Base-by-base conservation (phyloP, 805 yeast genomes). In the Yamadazyma laniorum region DNA sequence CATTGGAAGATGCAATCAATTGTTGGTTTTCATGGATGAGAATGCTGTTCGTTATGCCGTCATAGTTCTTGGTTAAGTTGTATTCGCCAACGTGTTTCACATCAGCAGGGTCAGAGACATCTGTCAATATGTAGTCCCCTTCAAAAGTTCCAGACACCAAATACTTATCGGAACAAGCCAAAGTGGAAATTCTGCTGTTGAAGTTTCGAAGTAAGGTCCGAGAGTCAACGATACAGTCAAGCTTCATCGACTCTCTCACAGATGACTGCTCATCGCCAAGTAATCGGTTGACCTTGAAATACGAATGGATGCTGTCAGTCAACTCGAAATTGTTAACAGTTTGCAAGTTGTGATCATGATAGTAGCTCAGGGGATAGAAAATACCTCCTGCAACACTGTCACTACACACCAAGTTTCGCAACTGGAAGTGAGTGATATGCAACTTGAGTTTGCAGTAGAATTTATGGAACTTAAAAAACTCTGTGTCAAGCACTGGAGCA, bases 381-480 rank as follows among this genome's bases (percentile, higher is more conserved):
- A 67, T 57, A 5, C 72, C 72, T 30, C 56, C 57, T 9, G 56
- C 51, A 36, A 49, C 49, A 32, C 52, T 56, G 9, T 56, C 55
- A 46, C 61, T 71, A 39, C 67, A 65, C 6, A 79, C 68, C 34
- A 77, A 56, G 40, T 75, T 71, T 12, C 84, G 57, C 23, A 79
- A 59, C 56, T 79, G 84, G 52, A 78, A 77, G 59, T 80, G 84
- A 14, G 72, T 68, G 9, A 77, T 59, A 44, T 66, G 70, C 5
- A 80, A 75, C 35, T 67, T 69, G 6, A 79, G 65, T 42, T 59
- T 55, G 40, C 67, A 54, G 56, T 55, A 71, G 45, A 67, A 72
- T 35, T 57, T 59, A 25, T 63, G 55, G 44, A 66, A 69, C 41
- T 49, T 51, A 45, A 52, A 71, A 35, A 70, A 64, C 26, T 68